Conservation (phyloP, 2,329 filamentous ascomycete species). For the Aspergillus neotritici region DNA sequence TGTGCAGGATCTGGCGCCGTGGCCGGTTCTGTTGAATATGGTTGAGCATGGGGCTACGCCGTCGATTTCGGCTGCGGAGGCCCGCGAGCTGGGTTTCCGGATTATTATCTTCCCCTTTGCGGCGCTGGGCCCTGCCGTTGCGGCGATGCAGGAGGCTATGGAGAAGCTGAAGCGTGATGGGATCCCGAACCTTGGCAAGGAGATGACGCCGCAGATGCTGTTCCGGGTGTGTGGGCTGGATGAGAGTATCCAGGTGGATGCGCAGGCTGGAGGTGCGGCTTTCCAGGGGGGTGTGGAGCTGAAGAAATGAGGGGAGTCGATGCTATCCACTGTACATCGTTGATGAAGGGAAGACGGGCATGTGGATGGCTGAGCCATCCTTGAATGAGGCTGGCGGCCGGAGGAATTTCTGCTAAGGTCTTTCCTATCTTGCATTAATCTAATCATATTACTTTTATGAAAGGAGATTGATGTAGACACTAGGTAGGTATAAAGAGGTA, state of each 20-base stretch:
- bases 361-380: no score
- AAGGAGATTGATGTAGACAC: no score
- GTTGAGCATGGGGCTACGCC: conserved; percentile 42
- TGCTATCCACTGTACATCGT: no score
- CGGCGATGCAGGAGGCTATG: conserved; percentile 33
- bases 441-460: no score
- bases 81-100: conserved; percentile 36
- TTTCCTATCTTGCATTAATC: no score
- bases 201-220: conserved; percentile 34
- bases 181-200: conserved; percentile 24
- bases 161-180: conserved; percentile 35
- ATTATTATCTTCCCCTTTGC: conserved; percentile 42
- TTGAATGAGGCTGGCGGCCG: no score
- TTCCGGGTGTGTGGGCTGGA: conserved; percentile 42
- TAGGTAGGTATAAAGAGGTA: no score
- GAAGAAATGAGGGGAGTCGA: conserved; percentile 7
- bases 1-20: conserved; percentile 32
- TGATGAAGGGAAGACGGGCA: no score
- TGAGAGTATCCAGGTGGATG: conserved; percentile 38
- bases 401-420: no score
- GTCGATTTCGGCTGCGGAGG: conserved; percentile 34
- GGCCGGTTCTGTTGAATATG: conserved; percentile 41
- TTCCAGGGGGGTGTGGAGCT: conserved; percentile 30
- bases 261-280: conserved; percentile 32
- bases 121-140: conserved; percentile 33